Conservation (phyloP, 2,329 filamentous ascomycete genomes). For the Coniochaeta sp. region DNA sequence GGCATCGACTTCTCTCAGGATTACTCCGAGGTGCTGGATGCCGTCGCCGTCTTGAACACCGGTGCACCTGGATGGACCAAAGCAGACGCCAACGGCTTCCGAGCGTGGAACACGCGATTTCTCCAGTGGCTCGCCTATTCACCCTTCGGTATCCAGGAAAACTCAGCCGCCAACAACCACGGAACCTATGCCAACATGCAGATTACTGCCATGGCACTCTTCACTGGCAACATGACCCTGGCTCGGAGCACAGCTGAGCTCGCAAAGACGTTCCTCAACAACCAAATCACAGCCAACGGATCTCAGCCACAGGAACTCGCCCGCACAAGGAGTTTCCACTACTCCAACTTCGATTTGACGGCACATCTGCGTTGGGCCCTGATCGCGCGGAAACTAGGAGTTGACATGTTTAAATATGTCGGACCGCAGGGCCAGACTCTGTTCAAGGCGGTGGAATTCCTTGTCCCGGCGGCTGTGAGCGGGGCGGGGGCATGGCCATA, state of each 20-base stretch:
- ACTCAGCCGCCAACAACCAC: neutral
- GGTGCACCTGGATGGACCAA: neutral
- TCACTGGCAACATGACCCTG: neutral
- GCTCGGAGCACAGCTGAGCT: neutral
- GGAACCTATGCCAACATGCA: neutral
- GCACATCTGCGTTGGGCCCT: neutral
- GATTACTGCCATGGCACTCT: neutral
- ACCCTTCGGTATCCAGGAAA: neutral
- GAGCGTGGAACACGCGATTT: neutral
- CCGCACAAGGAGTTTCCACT: neutral
- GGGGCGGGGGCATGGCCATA: neutral
- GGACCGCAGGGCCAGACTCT: neutral
- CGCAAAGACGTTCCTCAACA: neutral
- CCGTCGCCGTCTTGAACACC: neutral
- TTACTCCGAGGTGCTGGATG: neutral
- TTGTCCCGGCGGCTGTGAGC: neutral
- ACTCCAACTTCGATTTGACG: neutral
- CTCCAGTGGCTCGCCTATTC: neutral
- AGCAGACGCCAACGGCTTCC: neutral
- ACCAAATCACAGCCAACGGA: neutral
- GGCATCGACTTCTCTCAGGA: neutral
- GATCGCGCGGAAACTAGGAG: neutral
- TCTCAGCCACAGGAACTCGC: neutral
- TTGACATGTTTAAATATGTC: neutral
- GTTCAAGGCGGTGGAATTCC: neutral